Percentiles rank a stretch among this genome's conserved stretches.
phyloP scores from a whole-genome alignment of 495 filamentous ascomycete species.

The Neurospora pannonica region DNA sequence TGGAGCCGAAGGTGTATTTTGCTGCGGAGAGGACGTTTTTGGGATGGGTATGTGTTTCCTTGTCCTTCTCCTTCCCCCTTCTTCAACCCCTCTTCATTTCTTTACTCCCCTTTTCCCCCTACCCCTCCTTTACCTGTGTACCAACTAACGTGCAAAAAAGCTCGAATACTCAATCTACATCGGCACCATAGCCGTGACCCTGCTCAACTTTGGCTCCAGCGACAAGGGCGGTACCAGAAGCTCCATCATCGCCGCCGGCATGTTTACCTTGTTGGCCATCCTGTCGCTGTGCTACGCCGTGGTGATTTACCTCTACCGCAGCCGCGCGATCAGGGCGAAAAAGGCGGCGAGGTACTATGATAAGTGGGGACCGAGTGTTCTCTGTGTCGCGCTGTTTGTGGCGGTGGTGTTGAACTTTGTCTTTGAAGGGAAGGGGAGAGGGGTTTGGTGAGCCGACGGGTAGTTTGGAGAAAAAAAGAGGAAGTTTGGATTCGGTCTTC shows the following conservation, averaged over 20 bases:
- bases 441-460: constrained; percentile 24
- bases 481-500: neutral
- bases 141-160: constrained; percentile 24
- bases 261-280: constrained; percentile 75
- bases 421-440: constrained; percentile 39
- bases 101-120: no score
- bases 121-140: no score
- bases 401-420: constrained; percentile 74
- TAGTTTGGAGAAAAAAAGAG: neutral
- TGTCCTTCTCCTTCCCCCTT: constrained; percentile 2
- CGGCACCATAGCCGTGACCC: constrained; percentile 78
- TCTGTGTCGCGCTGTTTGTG: constrained; percentile 63
- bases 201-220: constrained; percentile 69
- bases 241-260: constrained; percentile 58
- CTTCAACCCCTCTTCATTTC: no score
- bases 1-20: constrained; percentile 97
- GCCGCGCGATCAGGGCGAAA: constrained; percentile 69
- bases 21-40: constrained; percentile 93
- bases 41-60: constrained; percentile 56
- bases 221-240: constrained; percentile 29
- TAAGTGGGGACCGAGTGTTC: constrained; percentile 68
- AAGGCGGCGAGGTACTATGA: constrained; percentile 86
- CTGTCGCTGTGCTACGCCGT: constrained; percentile 68
- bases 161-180: constrained; percentile 95
- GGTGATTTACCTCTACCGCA: constrained; percentile 77